Evolutionary conservation across 805 yeast species (phyloP).

Genomic region (Isabelozyma heimii): DNA sequence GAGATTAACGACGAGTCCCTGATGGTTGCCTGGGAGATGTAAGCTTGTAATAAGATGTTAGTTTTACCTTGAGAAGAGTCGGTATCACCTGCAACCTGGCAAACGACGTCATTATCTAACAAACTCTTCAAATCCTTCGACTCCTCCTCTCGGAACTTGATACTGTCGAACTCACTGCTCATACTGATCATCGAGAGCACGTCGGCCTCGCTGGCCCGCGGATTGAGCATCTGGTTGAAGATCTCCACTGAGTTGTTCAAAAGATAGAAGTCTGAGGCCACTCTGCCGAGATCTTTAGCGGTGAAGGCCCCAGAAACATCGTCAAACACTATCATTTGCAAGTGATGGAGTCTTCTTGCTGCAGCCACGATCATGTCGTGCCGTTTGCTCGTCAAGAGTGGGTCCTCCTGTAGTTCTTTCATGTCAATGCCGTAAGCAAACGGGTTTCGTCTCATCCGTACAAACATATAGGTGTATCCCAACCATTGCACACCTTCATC

Average conservation of each 20-base stretch:
- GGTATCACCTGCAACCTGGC: constrained; percentile 77
- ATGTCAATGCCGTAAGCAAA: constrained; percentile 88
- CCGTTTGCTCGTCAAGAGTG: constrained; percentile 69
- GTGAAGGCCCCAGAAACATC: constrained; percentile 76
- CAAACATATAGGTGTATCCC: constrained; percentile 94
- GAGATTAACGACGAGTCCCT: constrained; percentile 80
- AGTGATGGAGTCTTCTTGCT: constrained; percentile 75
- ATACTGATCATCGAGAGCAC: constrained; percentile 81
- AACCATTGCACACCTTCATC: constrained; percentile 96
- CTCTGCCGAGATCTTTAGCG: constrained; percentile 87
- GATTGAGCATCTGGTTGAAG: constrained; percentile 80
- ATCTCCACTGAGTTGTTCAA: constrained; percentile 83
- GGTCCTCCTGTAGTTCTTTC: constrained; percentile 82
- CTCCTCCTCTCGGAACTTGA: constrained; percentile 88
- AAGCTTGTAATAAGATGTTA: constrained; percentile 83
- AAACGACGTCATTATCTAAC: constrained; percentile 55
- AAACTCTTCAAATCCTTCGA: constrained; percentile 64
- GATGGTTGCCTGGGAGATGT: constrained; percentile 69
- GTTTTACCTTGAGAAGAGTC: constrained; percentile 84
- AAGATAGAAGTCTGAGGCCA: constrained; percentile 91
- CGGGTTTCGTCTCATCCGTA: constrained; percentile 93
- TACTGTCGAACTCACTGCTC: constrained; percentile 91
- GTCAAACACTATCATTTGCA: constrained; percentile 93
- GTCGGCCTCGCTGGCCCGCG: constrained; percentile 89
- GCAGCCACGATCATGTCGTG: constrained; percentile 74